Base-by-base conservation (phyloP, 768 basidiomycete genomes). In the Trametes sanguinea region DNA sequence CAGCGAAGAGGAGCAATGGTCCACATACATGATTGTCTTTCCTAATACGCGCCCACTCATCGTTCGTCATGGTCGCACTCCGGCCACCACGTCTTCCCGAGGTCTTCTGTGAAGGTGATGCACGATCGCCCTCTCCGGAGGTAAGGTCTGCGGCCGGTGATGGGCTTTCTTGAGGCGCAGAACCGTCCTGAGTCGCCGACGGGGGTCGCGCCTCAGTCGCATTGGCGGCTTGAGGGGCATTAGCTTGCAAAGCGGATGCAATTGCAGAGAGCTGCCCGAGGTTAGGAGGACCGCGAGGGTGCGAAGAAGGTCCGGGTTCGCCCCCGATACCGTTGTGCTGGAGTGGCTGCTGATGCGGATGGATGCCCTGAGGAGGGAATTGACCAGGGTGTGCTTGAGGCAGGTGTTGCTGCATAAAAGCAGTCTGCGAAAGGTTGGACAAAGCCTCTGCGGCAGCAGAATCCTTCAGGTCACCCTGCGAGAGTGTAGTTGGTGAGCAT, bases 361-460 rank as follows among this genome's bases (percentile, higher is more conserved):
- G 64, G 22, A 66, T 61, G 59, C 53, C 58, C 52, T 61, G 65
- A 42, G 64, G 65, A 2, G 68, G 62, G 33, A 65, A 60, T 29
- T 67, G 67, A 43, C 62, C 60, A 2, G 68, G 61, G 16, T 62
- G 62, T 9, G 43, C 22, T 39, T 59, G 61, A 11, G 61, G 62
- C 7, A 53, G 29, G 11, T 63, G 62, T 17, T 63, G 62, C 47
- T 57, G 56, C 44, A 50, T n/a, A 60, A 77, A 73, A 6, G 77
- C 74, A 22, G 76, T 71, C 69, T 82, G 82, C 2, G 83, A 75
- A 51, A 85, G 80, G 47, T 83, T 83, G 9, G 83, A 83, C 3
- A 84, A 76, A 1, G 82, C 79, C 62, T 87, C 84, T 5, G 85
- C 81, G 2, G 86, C 84, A 53, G 87, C 85, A 0, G 71, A 69